Evolutionary conservation across 75 land plant genomes (phyloP), one percentile per base, ranked within the genome.

Genomic region (Picea sitchensis): DNA sequence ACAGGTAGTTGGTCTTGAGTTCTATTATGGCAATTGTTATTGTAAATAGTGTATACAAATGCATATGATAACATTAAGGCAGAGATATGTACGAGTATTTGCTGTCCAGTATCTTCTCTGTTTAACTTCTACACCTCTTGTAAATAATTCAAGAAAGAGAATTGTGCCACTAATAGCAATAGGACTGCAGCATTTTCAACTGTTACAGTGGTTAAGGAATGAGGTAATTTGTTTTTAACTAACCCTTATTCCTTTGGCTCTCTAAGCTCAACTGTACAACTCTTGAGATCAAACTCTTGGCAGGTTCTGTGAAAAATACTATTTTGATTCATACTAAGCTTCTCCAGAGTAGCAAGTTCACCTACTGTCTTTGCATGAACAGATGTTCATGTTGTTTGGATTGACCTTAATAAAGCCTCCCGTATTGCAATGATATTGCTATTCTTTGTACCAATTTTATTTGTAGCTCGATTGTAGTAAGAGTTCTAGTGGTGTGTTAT

Each of bases 11-110:
- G 56, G 41, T 8, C 74, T 2, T 36, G 23, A 7, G 26, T 21
- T 20, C 36, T 5, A 17, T 36, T 71, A 44, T 67, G 56, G 74
- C 12, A 12, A 71, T 44, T 71, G 12, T 18, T 18, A 44, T 38
- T 71, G 74, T 71, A 71, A 44, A 71, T 38, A 68, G 3, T 71
- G 74, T 71, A 41, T 71, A 71, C 23, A 44, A 71, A 20, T 51
- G 51, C 18, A 71, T 20, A 44, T 44, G n/a, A n/a, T 71, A 41
- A 14, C 17, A 31, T 17, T 67, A 32, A 67, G 44, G n/a, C 20
- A 7, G 38, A 8, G 51, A 71, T 44, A 44, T 71, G 74, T 41
- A 44, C 12, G 31, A 64, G 11, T 20, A n/a, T 69, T 20, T 9
- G 9, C 34, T 69, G 38, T 18, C 7, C 36, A 36, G 2, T 69